Evolutionary conservation across 345 rosid genomes (phyloP), one percentile per base, ranked within the genome.

Genomic region (Cardamine occulta): DNA sequence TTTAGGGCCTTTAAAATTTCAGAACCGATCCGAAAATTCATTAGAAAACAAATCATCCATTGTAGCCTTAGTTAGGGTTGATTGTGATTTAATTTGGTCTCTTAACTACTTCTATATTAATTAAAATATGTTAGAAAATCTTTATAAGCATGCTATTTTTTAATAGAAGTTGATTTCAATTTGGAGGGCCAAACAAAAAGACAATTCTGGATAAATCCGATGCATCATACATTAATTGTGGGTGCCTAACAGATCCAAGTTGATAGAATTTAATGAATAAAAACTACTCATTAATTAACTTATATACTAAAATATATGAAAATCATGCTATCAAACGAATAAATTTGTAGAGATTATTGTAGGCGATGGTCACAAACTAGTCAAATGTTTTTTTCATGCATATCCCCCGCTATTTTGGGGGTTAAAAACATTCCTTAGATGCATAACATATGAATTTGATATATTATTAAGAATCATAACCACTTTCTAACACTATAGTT

Each of bases 371-470:
- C 76, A 71, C 80, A 71, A 65, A 57, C 55, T 58, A 45, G 74
- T 78, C 77, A 72, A 78, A 51, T 72, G 69, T 15, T 51, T 72
- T 71, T 56, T 65, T 71, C 76, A 64, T 65, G 73, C 66, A 77
- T 71, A 66, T 64, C 72, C 62, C 76, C 76, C 76, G 80, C 61
- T 59, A 71, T 70, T 77, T 71, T 65, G 62, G 76, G 76, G 76
- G 76, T 77, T 77, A 56, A 71, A 76, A 77, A 77, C 80, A 77
- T 77, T 77, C 76, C 76, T 77, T 71, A 64, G 53, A 45, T 48
- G 53, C 67, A 71, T 47, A 47, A 29, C 67, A 77, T 54, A 77
- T 57, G 54, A 71, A 71, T 77, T 71, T 77, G 52, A 57, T 71
- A 77, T 57, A 70, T 21, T 37, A 77, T 77, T 77, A 71, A 77